Base-by-base conservation (phyloP, 2,329 filamentous ascomycete genomes). In the Diaporthe sp. region DNA sequence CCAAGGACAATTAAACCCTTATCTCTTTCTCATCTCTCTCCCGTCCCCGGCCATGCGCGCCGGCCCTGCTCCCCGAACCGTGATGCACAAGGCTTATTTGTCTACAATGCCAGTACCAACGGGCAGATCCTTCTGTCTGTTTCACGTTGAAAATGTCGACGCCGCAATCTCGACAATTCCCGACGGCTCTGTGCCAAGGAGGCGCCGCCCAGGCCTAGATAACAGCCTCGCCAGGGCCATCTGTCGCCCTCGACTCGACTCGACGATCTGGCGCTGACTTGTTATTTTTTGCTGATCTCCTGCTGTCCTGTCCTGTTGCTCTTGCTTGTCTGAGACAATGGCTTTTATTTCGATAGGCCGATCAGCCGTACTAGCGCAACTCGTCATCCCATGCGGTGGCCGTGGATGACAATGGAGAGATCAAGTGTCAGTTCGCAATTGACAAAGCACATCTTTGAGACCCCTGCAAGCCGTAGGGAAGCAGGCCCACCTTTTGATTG, bases 1-100 rank as follows among this genome's bases (percentile, higher is more conserved):
- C 31, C 31, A 53, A 68, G 65, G 15, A 68, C 65, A 68, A 68
- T 68, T 55, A 68, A 68, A 68, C 47, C 49, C 65, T 68, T 53
- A 68, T 68, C 65, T 68, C 47, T 68, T 20, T 53, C 65, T 68
- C 65, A 53, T 53, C 65, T 68, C 65, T 68, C 47, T 37, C 63
- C 47, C 22, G 15, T 39, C 65, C 47, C 65, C 65, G 47, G 47
- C 47, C 4, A 13, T 39, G 65, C 47, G 15, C 20, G 44, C 65
- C 65, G 47, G 47, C 47, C 31, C 65, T 68, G 65, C 44, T 53
- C 65, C 65, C 65, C 31, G 47, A 53, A 34, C 65, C 65, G 47
- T 28, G 31, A 53, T 53, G 47, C 31, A 68, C 47, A 20, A 68
- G 65, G 65, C 65, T 68, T 55, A 28, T 55, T 55, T 68, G 49